Percentiles rank a stretch among this genome's conserved stretches.
Evolutionary conservation across 345 rosid species (phyloP).

Genomic region (Hypericum androsaemum): DNA sequence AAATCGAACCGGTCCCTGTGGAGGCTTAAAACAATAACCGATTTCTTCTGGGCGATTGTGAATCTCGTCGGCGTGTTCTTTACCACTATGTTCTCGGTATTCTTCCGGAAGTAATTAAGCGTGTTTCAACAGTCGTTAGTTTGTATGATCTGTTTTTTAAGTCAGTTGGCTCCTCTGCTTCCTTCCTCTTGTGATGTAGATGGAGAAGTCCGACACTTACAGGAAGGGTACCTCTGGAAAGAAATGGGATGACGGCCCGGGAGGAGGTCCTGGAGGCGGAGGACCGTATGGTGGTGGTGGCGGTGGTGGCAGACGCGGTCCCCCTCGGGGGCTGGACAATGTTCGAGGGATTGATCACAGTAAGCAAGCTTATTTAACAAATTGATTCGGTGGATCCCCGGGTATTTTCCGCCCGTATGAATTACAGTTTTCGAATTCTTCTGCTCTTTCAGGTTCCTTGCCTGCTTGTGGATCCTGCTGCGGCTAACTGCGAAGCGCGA

Average conservation of each 20-base stretch:
- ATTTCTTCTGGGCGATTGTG: slow-evolving; percentile 61
- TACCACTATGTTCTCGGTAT: slow-evolving; percentile 67
- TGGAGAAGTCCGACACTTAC: slow-evolving; percentile 73
- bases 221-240: slow-evolving; percentile 66
- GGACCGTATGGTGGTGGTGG: slow-evolving; percentile 56
- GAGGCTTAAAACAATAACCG: slow-evolving; percentile 54
- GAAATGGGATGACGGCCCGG: slow-evolving; percentile 90
- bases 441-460: slow-evolving; percentile 36
- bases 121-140: not conserved
- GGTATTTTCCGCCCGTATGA: not conserved
- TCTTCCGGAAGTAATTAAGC: not conserved
- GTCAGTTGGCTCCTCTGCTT: not conserved
- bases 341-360: slow-evolving; percentile 66
- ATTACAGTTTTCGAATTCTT: too few species aligned
- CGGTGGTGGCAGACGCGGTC: too few species aligned
- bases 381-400: not conserved
- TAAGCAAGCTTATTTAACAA: slow-evolving; percentile 20
- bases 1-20: slow-evolving; percentile 50
- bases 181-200: slow-evolving; percentile 31
- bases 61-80: slow-evolving; percentile 54
- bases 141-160: too few species aligned
- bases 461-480: slow-evolving; percentile 88
- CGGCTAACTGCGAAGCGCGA: slow-evolving; percentile 28
- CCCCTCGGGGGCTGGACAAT: slow-evolving; percentile 71
- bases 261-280: slow-evolving; percentile 75